Percentiles rank a stretch among this genome's conserved stretches.
Conservation (phyloP, 805 yeast genomes). For the Starmerella khaoyaiensis region DNA sequence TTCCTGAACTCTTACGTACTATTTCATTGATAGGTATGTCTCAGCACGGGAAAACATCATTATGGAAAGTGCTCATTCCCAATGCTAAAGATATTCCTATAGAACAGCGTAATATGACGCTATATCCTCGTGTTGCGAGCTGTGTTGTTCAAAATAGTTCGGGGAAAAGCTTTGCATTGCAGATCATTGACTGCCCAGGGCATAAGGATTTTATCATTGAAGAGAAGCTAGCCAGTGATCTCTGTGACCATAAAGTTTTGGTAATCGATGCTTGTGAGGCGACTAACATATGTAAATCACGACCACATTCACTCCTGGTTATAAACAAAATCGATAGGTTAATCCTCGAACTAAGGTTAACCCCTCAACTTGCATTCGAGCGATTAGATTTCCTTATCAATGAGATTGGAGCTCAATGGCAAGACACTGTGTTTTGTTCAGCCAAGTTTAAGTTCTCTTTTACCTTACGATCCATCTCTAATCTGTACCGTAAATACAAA, state of each 20-base stretch:
- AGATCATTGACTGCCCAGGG: constrained; percentile 81
- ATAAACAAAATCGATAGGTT: constrained; percentile 78
- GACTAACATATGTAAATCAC: constrained; percentile 36
- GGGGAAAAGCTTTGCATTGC: constrained; percentile 45
- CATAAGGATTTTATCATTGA: constrained; percentile 79
- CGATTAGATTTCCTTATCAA: constrained; percentile 52
- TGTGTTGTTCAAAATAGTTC: constrained; percentile 42
- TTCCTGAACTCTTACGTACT: constrained; percentile 52
- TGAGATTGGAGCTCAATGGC: constrained; percentile 33
- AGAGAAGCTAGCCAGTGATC: constrained; percentile 40
- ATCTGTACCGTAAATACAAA: constrained; percentile 31
- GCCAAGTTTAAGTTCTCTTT: constrained; percentile 50
- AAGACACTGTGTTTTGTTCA: constrained; percentile 68
- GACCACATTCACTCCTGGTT: constrained; percentile 32
- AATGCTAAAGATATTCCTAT: constrained; percentile 44
- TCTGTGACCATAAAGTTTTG: constrained; percentile 53
- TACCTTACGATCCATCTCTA: constrained; percentile 51
- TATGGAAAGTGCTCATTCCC: constrained; percentile 41
- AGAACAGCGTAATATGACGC: constrained; percentile 52
- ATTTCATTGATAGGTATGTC: constrained; percentile 67
- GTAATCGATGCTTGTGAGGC: constrained; percentile 86
- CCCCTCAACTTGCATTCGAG: constrained; percentile 59
- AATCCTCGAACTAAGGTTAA: constrained; percentile 63
- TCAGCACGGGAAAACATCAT: constrained; percentile 75
- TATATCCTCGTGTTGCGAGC: constrained; percentile 50